These are phyloP conservation scores for Pisolithus albus DNA, from an alignment of 768 basidiomycete species.

Conservation along the genomic window DNA sequence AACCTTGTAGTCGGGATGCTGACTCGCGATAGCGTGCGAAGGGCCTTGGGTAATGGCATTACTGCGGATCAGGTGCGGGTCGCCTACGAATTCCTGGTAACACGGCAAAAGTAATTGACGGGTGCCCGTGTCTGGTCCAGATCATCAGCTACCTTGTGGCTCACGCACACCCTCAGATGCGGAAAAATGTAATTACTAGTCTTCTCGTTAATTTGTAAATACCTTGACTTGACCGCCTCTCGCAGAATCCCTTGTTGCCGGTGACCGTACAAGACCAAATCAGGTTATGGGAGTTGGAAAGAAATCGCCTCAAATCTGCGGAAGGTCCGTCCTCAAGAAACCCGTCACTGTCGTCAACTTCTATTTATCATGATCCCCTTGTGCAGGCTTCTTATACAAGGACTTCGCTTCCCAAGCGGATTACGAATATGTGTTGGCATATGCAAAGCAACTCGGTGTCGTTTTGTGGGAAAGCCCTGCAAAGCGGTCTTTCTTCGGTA, in stretches of 20 bases:
- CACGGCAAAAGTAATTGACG: conserved; percentile 7
- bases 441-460: conserved; percentile 75
- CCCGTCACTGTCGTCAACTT: not conserved
- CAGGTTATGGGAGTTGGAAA: conserved; percentile 93
- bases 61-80: conserved; percentile 83
- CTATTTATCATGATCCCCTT: conserved; percentile 1
- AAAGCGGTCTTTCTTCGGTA: conserved; percentile 80
- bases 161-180: conserved; percentile 98
- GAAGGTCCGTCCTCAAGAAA: conserved; percentile 53
- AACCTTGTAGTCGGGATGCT: conserved; percentile 96
- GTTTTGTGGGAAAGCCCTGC: conserved; percentile 76
- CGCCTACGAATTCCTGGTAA: conserved; percentile 13
- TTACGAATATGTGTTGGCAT: conserved; percentile 80
- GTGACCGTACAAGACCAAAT: conserved; percentile 99
- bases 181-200: conserved; percentile 63
- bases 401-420: conserved; percentile 82
- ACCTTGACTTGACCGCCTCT: not conserved
- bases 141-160: conserved; percentile 92
- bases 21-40: conserved; percentile 92
- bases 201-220: not conserved
- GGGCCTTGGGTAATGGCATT: conserved; percentile 90
- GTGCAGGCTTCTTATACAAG: conserved; percentile 78
- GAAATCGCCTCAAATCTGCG: conserved; percentile 80
- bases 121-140: conserved; percentile 34
- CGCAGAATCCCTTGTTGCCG: conserved; percentile 83